Evolutionary conservation across 352 stramenopile species (phyloP), one percentile per base, ranked within the genome.

Genomic region (Phytophthora hybrid): DNA sequence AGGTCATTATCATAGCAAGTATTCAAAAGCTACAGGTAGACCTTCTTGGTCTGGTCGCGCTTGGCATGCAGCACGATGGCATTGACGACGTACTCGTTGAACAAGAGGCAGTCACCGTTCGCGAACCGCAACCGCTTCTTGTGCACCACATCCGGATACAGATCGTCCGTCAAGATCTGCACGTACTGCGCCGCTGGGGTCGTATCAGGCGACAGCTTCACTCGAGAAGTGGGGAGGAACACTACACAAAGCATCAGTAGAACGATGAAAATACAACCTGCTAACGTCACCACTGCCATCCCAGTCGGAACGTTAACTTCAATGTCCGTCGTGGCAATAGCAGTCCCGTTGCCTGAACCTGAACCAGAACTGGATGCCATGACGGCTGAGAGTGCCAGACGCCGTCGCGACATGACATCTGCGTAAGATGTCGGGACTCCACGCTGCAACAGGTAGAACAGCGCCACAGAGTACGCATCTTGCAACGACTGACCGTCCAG

Each of bases 11-110:
- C 3, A 9, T 13, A 41, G 8, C 34, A 41, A 41, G 7, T 13
- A 52, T 63, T 39, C 46, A 16, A 26, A 55, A 34, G 37, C 71
- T 76, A 89, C 68, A 92, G 64, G 53, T 87, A 90, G 65, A 92
- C 89, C 64, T 86, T 88, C 67, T 91, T 89, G 49, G 51, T 84
- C 16, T 82, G 57, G 46, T 92, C 82, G 29, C 78, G 78, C 62
- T 92, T 89, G 26, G 80, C 81, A 39, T 89, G 75, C 13, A 92
- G 64, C 58, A 90, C 81, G 37, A 92, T 87, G 44, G 82, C 74
- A 63, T 93, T 80, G 16, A 91, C 77, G 34, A 88, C 66, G 63
- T 90, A 93, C 66, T 93, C 85, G 65, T 91, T 87, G 65, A 93
- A 90, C 8, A 84, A 68, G 61, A 93, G 64, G 55, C 75, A 82